These are phyloP conservation scores for Akanthomyces uredinophilus DNA, from an alignment of 2,329 filamentous ascomycete species.

Conservation along the genomic window DNA sequence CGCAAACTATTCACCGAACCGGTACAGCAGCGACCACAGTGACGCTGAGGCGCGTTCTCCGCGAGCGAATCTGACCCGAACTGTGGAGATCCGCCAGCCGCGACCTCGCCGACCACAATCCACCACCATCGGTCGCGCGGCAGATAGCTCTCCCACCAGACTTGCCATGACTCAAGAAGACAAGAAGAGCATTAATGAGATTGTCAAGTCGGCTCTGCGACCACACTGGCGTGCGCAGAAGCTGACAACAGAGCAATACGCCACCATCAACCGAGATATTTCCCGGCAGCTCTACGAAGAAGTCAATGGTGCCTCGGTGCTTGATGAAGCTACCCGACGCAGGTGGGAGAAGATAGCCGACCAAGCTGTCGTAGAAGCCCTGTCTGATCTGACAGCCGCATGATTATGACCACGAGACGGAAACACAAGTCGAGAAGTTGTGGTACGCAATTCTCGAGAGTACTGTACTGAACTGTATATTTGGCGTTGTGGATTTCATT, in stretches of 20 bases:
- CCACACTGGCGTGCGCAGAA: constrained; percentile 76
- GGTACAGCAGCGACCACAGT: constrained; percentile 41
- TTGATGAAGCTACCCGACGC: constrained; percentile 62
- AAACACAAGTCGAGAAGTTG: constrained; percentile 19
- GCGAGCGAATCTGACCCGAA: constrained; percentile 25
- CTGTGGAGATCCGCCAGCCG: constrained; percentile 48
- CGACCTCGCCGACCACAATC: constrained; percentile 44
- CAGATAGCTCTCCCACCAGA: constrained; percentile 65
- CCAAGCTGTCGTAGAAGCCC: constrained; percentile 71
- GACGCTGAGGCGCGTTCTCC: constrained; percentile 36
- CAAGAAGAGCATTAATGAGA: constrained; percentile 82
- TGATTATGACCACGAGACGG: constrained; percentile 28
- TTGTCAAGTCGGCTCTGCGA: constrained; percentile 78
- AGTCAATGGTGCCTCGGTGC: constrained; percentile 46
- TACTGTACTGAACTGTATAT: constrained; percentile 4
- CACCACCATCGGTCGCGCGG: constrained; percentile 40
- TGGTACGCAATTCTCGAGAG: neutral
- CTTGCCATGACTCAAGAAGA: constrained; percentile 66
- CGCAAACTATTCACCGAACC: constrained; percentile 65
- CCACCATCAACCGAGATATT: constrained; percentile 82
- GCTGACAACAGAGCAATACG: constrained; percentile 85
- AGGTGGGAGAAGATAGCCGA: constrained; percentile 72
- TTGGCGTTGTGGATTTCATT: constrained; percentile 5
- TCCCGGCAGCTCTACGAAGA: constrained; percentile 83
- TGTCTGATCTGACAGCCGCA: constrained; percentile 49